phyloP scores from a whole-genome alignment of 169 alveolate species.

The Plasmodium gaboni region DNA sequence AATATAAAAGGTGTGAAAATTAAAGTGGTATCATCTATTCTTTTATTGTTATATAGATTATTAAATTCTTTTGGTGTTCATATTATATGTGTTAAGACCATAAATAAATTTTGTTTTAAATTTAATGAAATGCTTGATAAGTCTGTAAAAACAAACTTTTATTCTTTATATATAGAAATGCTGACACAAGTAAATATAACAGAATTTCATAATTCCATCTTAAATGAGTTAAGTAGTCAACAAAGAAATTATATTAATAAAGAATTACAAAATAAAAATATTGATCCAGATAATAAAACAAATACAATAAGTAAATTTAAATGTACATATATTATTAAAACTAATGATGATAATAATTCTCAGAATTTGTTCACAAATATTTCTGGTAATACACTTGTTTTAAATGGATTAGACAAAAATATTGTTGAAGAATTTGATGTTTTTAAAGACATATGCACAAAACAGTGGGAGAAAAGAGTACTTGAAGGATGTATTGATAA shows the following conservation, averaged over 20 bases:
- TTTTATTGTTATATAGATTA: constrained; percentile 36
- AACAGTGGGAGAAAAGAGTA: constrained; percentile 75
- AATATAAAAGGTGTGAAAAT: constrained; percentile 71
- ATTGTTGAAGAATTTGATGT: constrained; percentile 56
- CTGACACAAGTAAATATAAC: constrained; percentile 14
- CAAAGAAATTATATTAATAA: constrained; percentile 62
- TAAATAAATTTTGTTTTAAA: constrained; percentile 53
- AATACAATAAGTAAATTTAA: neutral
- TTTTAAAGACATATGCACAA: constrained; percentile 65
- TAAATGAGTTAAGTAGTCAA: constrained; percentile 42
- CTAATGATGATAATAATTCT: neutral
- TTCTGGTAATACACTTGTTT: too few species aligned
- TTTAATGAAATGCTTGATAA: constrained; percentile 72
- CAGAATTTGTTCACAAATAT: neutral
- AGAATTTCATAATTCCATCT: constrained; percentile 58
- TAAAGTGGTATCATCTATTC: constrained; percentile 32
- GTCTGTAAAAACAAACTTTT: constrained; percentile 59
- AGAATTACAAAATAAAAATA: constrained; percentile 47
- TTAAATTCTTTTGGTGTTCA: constrained; percentile 18
- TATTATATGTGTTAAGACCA: constrained; percentile 65
- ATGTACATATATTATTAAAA: constrained; percentile 8
- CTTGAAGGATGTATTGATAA: constrained; percentile 67
- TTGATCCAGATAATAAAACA: neutral
- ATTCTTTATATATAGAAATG: constrained; percentile 59
- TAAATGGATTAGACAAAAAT: neutral